Percentiles rank a stretch among this genome's conserved stretches.
phyloP scores from a whole-genome alignment of 768 basidiomycete genomes.

The Podaxis rugospora region DNA sequence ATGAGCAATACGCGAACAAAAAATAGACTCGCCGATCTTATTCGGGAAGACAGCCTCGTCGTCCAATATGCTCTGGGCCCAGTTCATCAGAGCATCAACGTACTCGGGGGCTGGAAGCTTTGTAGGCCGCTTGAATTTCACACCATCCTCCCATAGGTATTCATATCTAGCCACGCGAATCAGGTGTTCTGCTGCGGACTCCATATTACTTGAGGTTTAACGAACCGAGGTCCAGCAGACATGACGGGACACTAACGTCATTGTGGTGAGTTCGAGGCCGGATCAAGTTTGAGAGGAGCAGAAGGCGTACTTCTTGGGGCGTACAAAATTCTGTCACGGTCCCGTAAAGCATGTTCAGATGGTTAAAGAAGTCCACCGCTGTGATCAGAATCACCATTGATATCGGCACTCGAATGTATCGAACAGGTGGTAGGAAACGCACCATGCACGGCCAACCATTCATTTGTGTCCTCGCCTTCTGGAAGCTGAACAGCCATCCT shows the following conservation, averaged over 20 bases:
- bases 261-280: constrained; percentile 1
- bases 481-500: constrained; percentile 89
- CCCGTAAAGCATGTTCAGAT: constrained; percentile 98
- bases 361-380: constrained; percentile 99
- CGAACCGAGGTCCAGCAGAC: constrained; percentile 91
- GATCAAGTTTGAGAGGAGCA: constrained; percentile 5
- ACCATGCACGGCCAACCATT: constrained; percentile 99
- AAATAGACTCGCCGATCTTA: constrained; percentile 67
- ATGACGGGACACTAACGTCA: constrained; percentile 80
- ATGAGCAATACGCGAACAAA: not conserved
- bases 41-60: constrained; percentile 92
- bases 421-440: constrained; percentile 18
- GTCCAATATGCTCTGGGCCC: constrained; percentile 91
- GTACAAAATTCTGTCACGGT: constrained; percentile 99
- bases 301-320: constrained; percentile 67
- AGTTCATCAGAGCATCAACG: constrained; percentile 98
- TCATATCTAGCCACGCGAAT: constrained; percentile 59
- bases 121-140: constrained; percentile 83
- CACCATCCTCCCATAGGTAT: constrained; percentile 92
- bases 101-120: constrained; percentile 95
- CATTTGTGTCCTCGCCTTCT: constrained; percentile 94
- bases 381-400: not conserved
- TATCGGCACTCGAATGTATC: not conserved
- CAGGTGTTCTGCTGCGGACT: not conserved
- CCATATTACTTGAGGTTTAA: constrained; percentile 7